A percentile compares a stretch with the other conserved stretches of the same genome.
phyloP scores from a whole-genome alignment of 192 early-diverging fungal genomes.

The Coemansia sp. region DNA sequence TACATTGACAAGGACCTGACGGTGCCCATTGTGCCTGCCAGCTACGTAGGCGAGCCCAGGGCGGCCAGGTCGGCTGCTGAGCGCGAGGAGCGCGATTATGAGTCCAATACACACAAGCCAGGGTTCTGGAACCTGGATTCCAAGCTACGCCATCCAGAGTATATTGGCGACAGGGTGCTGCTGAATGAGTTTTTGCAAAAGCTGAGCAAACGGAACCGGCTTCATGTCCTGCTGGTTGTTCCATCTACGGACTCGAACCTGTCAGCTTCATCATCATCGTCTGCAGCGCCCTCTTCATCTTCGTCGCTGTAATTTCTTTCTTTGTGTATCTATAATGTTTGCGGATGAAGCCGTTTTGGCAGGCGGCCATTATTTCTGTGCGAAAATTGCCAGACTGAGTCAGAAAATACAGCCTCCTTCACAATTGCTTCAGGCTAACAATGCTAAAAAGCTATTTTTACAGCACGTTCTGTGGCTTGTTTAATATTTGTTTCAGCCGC shows the following conservation, averaged over 20 bases:
- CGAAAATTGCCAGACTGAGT: too few relatives aligned
- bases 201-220: conserved; percentile 29
- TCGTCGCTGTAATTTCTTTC: neutral
- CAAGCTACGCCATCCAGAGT: conserved; percentile 33
- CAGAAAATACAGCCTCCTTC: too few relatives aligned
- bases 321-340: neutral
- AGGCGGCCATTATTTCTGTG: too few relatives aligned
- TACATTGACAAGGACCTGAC: conserved; percentile 26
- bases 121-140: conserved; percentile 53
- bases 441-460: too few relatives aligned
- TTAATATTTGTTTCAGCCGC: too few relatives aligned
- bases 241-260: conserved; percentile 14
- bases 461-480: too few relatives aligned
- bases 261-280: neutral
- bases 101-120: conserved; percentile 18
- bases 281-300: neutral
- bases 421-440: too few relatives aligned
- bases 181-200: conserved; percentile 31
- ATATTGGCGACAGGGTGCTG: conserved; percentile 26
- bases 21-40: conserved; percentile 20
- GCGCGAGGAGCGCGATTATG: conserved; percentile 27
- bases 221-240: conserved; percentile 43
- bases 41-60: conserved; percentile 36
- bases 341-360: too few relatives aligned
- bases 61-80: conserved; percentile 25